Base-by-base conservation (phyloP, 2,329 filamentous ascomycete species). In the Fusarium clavum region DNA sequence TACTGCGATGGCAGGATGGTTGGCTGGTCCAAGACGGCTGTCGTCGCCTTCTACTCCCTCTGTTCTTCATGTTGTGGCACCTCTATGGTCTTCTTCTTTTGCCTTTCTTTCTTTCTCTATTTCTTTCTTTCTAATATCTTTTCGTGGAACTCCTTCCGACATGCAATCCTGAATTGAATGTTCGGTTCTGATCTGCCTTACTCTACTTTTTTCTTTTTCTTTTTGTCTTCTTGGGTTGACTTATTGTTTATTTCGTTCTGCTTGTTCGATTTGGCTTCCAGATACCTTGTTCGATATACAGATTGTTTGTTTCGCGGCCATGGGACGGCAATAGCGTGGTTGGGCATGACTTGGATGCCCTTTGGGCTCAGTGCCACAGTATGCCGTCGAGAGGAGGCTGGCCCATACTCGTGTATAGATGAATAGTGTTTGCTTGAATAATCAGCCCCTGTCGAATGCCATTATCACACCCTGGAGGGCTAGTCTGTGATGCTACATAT, bases 281-380 rank as follows among this genome's bases (percentile, higher is more conserved):
- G 83, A 87, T 87, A 87, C 86, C 85, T 87, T 87, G 85, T 87
- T 87, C 84, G 82, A 87, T 85, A 85, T 85, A 85, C 79, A 80
- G 77, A 81, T 75, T 79, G 74, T 64, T 72, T 71, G 74, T 67
- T 76, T 73, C 69, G 71, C 55, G 70, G 73, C 73, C 68, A 73
- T 61, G 64, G 62, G 58, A 69, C 64, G 73, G 70, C 57, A 73
- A 67, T 64, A 67, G 49, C 51, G 67, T 68, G 67, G 58, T 57
- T 64, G 67, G 60, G 64, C 47, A 59, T 53, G 56, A 46, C 61
- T 70, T 67, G 60, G 63, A 43, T 57, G 55, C 56, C 61, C 40
- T 34, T 46, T 57, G 61, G 53, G 51, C 48, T 47, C 49, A 62
- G 10, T 48, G 40, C 44, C 48, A 57, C 56, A 64, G 63, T 51